Evolutionary conservation across 768 basidiomycete species (phyloP), one percentile per base, ranked within the genome.

Genomic region (Boletus patriciae): DNA sequence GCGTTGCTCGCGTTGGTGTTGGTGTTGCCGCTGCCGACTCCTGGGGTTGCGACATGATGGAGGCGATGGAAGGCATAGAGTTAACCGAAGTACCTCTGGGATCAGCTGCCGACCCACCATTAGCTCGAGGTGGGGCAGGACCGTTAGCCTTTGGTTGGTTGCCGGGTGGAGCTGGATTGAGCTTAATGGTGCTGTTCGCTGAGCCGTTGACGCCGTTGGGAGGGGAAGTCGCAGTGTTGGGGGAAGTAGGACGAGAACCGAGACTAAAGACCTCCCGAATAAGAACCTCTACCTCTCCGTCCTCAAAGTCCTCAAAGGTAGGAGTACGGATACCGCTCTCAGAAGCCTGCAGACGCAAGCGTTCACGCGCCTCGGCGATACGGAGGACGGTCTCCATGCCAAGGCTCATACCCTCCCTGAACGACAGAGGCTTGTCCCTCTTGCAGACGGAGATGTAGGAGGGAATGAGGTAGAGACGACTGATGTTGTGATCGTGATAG

Each of bases 391-490:
- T 75, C 55, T 75, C 70, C 59, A 74, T 66, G 1, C 80, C 78
- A 21, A 83, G 74, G 34, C 71, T 71, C 49, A 70, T 62, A 19
- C 75, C 79, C 54, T 81, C 82, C 8, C 67, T 69, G 49, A 75
- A 59, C 5, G 66, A 53, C 27, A 79, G 59, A 16, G 76, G 64
- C 27, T 73, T 73, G 2, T 72, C 70, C 19, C 78, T 67, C 49
- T 67, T 71, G 58, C 74, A 73, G 46, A 80, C 64, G 1, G 58
- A 50, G 36, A 72, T 54, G 52, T 74, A 79, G 0, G 78, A 67
- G 0, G 72, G 68, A 5, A 79, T 47, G 12, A 77, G 72, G 40
- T 72, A 73, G 4, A 70, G 63, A 0, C 64, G 62, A 46, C 70
- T 72, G 50, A 80, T 65, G 4, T 36, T 64, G 59, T 75, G 66